Percentiles rank a stretch among this genome's conserved stretches.
These are phyloP conservation scores for Scortechinia acanthostroma DNA, from an alignment of 2,329 filamentous ascomycete genomes.

Conservation along the genomic window DNA sequence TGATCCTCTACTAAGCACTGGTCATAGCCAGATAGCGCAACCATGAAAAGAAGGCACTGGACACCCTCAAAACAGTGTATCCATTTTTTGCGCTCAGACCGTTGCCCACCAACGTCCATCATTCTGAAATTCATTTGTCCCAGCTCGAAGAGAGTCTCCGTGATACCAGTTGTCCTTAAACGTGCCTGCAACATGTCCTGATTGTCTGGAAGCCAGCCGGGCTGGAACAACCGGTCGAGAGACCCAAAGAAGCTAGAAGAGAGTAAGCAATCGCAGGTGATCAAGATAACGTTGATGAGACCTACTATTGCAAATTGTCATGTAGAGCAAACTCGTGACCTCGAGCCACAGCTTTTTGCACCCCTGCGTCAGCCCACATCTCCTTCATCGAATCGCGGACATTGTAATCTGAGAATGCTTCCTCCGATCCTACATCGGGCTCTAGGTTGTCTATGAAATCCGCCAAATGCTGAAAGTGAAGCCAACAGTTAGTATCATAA, in stretches of 20 bases:
- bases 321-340: slow-evolving; percentile 46
- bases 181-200: slow-evolving; percentile 1
- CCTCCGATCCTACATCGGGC: slow-evolving; percentile 1
- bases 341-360: background rate
- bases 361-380: background rate
- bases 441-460: background rate
- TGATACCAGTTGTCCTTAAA: slow-evolving; percentile 2
- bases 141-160: background rate
- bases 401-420: background rate
- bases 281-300: background rate
- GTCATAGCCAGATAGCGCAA: slow-evolving; percentile 6
- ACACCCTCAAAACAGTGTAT: slow-evolving; percentile 4
- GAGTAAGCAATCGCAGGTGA: background rate
- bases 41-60: slow-evolving; percentile 5
- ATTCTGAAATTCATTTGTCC: slow-evolving; percentile 3
- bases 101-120: slow-evolving; percentile 5
- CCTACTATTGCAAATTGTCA: slow-evolving; percentile 1
- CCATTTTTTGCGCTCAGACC: slow-evolving; percentile 4
- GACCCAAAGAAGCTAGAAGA: slow-evolving; percentile 4
- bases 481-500: background rate
- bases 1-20: slow-evolving; percentile 4
- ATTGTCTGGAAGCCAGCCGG: background rate
- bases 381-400: background rate
- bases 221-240: slow-evolving; percentile 2
- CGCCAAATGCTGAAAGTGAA: background rate